Conservation (phyloP, 768 basidiomycete species). For the Lactarius quietus region DNA sequence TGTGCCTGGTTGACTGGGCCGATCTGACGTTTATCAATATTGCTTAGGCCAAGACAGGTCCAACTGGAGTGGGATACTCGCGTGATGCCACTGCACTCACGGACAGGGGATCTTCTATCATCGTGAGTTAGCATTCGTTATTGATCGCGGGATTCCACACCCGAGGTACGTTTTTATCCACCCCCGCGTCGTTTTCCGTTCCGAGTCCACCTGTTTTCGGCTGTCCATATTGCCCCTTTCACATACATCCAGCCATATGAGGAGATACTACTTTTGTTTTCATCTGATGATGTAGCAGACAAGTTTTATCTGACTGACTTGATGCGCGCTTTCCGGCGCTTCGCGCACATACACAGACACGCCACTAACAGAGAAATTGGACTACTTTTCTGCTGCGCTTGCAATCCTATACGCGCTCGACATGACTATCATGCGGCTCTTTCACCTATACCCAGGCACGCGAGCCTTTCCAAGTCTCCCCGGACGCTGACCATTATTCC, state of each 20-base stretch:
- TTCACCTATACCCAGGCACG: conserved; percentile 59
- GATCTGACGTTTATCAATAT: no score
- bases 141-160: no score
- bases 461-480: conserved; percentile 21
- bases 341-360: conserved; percentile 53
- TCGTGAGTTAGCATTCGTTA: no score
- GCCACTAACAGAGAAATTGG: conserved; percentile 80
- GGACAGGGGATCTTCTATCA: no score
- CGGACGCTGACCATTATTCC: conserved; percentile 21
- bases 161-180: no score
- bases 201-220: background rate
- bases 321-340: conserved; percentile 13
- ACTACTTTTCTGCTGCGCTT: conserved; percentile 92
- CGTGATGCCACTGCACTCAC: no score
- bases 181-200: conserved; percentile 5
- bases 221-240: background rate
- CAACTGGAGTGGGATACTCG: no score
- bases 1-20: no score
- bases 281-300: conserved; percentile 19
- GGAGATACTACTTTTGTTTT: background rate
- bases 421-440: conserved; percentile 69
- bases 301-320: conserved; percentile 3
- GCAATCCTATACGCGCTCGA: conserved; percentile 82
- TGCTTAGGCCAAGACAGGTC: no score
- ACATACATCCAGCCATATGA: background rate